Conservation (phyloP, 306 rosid genomes). For the Oxytropis ochrocephala region DNA sequence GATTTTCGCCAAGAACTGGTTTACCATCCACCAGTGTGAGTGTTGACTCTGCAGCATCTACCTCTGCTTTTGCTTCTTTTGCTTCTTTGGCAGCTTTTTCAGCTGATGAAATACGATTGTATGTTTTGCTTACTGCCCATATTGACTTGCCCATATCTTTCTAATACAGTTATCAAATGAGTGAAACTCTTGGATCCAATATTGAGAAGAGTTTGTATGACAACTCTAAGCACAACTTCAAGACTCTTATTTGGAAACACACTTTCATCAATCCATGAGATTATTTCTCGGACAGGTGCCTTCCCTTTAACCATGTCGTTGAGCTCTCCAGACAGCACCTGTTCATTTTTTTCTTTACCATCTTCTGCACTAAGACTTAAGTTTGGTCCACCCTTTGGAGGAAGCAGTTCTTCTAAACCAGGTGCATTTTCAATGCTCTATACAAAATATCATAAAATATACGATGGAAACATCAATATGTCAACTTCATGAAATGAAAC, state of each 20-base stretch:
- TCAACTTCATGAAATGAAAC: conserved; percentile 2
- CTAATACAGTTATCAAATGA: conserved; percentile 91
- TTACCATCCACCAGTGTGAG: conserved; percentile 87
- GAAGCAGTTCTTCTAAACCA: conserved; percentile 93
- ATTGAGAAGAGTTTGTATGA: conserved; percentile 79
- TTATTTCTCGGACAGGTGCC: conserved; percentile 73
- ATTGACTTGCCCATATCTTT: conserved; percentile 89
- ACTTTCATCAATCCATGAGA: conserved; percentile 81
- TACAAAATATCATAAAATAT: conserved; percentile 16
- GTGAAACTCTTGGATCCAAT: conserved; percentile 98
- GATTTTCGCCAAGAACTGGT: conserved; percentile 94
- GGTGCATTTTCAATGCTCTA: conserved; percentile 95
- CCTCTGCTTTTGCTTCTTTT: conserved; percentile 57
- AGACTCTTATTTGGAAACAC: conserved; percentile 72
- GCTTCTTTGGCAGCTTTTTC: conserved; percentile 64
- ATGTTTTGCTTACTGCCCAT: conserved; percentile 84
- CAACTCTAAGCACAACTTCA: conserved; percentile 71
- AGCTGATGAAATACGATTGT: conserved; percentile 68
- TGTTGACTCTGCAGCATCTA: conserved; percentile 73
- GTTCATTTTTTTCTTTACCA: conserved; percentile 51
- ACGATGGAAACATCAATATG: not conserved
- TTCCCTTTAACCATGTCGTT: conserved; percentile 83
- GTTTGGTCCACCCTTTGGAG: conserved; percentile 84
- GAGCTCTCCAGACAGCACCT: conserved; percentile 64
- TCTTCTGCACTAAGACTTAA: conserved; percentile 57